Conservation (phyloP, 148 eudicot genomes). For the Rhododendron williamsianum region DNA sequence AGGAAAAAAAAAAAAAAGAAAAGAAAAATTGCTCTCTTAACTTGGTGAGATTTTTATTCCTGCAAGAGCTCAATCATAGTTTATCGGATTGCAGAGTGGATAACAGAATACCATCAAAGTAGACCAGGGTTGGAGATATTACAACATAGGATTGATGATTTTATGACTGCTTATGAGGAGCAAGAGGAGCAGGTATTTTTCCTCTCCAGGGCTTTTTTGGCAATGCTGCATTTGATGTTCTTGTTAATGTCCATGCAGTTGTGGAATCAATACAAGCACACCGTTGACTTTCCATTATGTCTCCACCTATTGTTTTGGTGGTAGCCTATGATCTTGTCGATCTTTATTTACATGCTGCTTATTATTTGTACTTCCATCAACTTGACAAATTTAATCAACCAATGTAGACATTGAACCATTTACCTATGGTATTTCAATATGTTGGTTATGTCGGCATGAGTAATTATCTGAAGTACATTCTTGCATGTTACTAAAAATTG, state of each 20-base stretch:
- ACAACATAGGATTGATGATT: conserved; percentile 75
- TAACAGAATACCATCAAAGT: conserved; percentile 50
- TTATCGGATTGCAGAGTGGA: conserved; percentile 56
- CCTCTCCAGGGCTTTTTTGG: background rate
- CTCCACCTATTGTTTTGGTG: background rate
- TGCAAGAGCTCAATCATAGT: background rate
- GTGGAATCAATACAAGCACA: background rate
- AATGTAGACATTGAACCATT: background rate
- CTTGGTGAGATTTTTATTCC: background rate
- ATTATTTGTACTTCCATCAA: background rate
- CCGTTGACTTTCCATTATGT: background rate
- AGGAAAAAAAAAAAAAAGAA: too few species aligned
- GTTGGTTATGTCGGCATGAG: background rate
- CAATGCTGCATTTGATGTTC: background rate
- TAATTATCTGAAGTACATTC: background rate
- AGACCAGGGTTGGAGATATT: conserved; percentile 72
- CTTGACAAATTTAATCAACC: background rate
- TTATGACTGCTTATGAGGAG: conserved; percentile 58
- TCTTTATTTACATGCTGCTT: background rate
- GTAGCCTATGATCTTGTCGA: background rate
- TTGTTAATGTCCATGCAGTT: background rate
- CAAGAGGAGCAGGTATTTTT: conserved; percentile 63
- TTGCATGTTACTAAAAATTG: background rate
- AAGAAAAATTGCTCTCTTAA: background rate
- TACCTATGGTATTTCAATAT: background rate